Percentiles rank a stretch among this genome's conserved stretches.
These are phyloP conservation scores for Cladosporium sp. DNA, from an alignment of 2,329 filamentous ascomycete genomes.

Conservation along the genomic window DNA sequence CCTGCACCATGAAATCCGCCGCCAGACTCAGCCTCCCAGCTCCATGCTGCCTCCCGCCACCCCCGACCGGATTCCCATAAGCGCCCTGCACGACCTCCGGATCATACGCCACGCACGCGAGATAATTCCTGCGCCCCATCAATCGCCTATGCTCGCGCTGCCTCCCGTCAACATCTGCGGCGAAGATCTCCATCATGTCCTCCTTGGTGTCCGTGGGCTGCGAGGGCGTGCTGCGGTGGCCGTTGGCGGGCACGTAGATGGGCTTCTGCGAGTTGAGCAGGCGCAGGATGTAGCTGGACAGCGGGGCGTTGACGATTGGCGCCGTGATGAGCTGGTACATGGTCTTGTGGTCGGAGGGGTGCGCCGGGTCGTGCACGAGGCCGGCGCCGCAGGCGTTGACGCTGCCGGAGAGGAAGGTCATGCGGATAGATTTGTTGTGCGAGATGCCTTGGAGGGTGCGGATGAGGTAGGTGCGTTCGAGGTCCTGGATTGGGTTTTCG, in stretches of 20 bases:
- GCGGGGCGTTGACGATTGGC: slow-evolving; percentile 83
- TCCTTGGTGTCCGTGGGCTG: slow-evolving; percentile 84
- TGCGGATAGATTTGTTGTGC: slow-evolving; percentile 88
- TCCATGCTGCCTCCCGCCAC: slow-evolving; percentile 30
- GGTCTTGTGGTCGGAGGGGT: slow-evolving; percentile 91
- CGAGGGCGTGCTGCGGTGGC: slow-evolving; percentile 52
- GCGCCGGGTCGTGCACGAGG: slow-evolving; percentile 85
- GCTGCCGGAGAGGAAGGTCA: slow-evolving; percentile 92
- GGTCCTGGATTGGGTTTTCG: slow-evolving; percentile 50
- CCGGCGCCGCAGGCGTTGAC: slow-evolving; percentile 90
- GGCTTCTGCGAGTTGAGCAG: slow-evolving; percentile 93
- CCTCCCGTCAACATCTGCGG: slow-evolving; percentile 80
- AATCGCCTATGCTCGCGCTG: slow-evolving; percentile 79
- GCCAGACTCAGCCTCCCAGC: slow-evolving; percentile 66
- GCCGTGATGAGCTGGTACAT: slow-evolving; percentile 99
- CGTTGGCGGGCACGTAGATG: slow-evolving; percentile 85
- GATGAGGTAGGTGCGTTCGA: slow-evolving; percentile 93
- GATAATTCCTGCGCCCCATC: slow-evolving; percentile 90
- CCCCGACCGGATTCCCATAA: slow-evolving; percentile 23
- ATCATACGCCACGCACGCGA: slow-evolving; percentile 89
- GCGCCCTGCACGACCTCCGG: slow-evolving; percentile 61
- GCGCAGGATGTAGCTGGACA: slow-evolving; percentile 78
- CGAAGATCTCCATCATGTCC: slow-evolving; percentile 99
- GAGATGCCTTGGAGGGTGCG: slow-evolving; percentile 91
- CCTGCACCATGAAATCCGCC: slow-evolving; percentile 95